Conservation (phyloP, 1,284 basidiomycete species). For the Baeospora myosura region DNA sequence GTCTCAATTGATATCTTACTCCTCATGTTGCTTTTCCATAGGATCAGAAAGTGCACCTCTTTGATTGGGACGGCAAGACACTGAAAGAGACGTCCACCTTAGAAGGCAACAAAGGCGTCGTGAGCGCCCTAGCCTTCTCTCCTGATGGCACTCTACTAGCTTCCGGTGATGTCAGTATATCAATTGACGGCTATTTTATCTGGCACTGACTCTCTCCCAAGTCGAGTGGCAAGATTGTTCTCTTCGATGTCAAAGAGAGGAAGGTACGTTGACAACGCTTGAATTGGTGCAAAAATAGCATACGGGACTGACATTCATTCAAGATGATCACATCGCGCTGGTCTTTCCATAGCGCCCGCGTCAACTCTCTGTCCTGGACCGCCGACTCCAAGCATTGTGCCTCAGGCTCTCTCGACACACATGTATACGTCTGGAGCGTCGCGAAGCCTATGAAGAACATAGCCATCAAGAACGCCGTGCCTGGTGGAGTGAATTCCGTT, state of each 20-base stretch:
- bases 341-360: conserved; percentile 83
- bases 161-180: conserved; percentile 67
- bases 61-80: conserved; percentile 60
- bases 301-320: background rate
- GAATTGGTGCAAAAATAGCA: conserved; percentile 1
- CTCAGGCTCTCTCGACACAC: conserved; percentile 86
- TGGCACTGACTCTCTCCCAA: conserved; percentile 21
- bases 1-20: too few species aligned
- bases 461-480: conserved; percentile 77
- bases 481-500: conserved; percentile 77
- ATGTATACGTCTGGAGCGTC: conserved; percentile 87
- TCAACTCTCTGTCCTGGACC: conserved; percentile 78
- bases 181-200: background rate
- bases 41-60: conserved; percentile 71
- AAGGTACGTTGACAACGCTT: conserved; percentile 34
- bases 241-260: conserved; percentile 66
- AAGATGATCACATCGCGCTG: conserved; percentile 69
- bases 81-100: conserved; percentile 51
- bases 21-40: conserved; percentile 21
- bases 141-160: conserved; percentile 72
- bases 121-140: conserved; percentile 79
- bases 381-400: conserved; percentile 70
- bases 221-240: conserved; percentile 73
- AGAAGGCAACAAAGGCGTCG: conserved; percentile 63
- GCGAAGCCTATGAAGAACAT: conserved; percentile 73